Percentiles rank a stretch among this genome's conserved stretches.
Conservation (phyloP, 345 rosid species). For the Hevea brasiliensis region DNA sequence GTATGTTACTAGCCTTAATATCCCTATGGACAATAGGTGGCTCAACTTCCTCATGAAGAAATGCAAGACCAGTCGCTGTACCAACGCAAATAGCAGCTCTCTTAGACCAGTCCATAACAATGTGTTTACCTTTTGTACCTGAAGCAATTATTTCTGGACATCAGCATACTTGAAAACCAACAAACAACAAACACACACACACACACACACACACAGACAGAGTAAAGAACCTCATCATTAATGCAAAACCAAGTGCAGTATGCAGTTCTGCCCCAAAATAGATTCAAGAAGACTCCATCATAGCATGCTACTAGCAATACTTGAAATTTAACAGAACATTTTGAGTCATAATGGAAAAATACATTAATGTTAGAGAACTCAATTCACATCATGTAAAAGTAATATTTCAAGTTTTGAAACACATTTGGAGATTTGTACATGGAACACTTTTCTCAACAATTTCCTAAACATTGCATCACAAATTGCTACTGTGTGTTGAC, state of each 20-base stretch:
- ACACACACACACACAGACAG: neutral
- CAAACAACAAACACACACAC: neutral
- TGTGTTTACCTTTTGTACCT: conserved; percentile 56
- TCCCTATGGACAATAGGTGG: conserved; percentile 74
- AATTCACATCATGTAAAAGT: no score
- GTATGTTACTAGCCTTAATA: conserved; percentile 78
- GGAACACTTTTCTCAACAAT: no score
- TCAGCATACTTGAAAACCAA: conserved; percentile 13
- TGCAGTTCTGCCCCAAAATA: neutral
- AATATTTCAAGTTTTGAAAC: no score
- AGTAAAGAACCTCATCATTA: neutral
- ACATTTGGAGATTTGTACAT: no score
- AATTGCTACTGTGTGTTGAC: neutral
- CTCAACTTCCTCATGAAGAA: conserved; percentile 65
- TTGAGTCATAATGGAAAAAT: neutral
- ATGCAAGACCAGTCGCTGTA: conserved; percentile 63
- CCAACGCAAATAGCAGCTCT: conserved; percentile 64
- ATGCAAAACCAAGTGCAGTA: neutral
- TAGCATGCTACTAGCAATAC: no score
- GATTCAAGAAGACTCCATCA: neutral
- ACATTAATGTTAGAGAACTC: neutral
- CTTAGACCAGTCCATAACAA: conserved; percentile 52
- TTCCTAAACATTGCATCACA: neutral
- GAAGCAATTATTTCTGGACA: conserved; percentile 14
- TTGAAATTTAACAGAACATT: neutral